Evolutionary conservation across 1,139 yeast genomes (phyloP).

Genomic region (Candida sp.): DNA sequence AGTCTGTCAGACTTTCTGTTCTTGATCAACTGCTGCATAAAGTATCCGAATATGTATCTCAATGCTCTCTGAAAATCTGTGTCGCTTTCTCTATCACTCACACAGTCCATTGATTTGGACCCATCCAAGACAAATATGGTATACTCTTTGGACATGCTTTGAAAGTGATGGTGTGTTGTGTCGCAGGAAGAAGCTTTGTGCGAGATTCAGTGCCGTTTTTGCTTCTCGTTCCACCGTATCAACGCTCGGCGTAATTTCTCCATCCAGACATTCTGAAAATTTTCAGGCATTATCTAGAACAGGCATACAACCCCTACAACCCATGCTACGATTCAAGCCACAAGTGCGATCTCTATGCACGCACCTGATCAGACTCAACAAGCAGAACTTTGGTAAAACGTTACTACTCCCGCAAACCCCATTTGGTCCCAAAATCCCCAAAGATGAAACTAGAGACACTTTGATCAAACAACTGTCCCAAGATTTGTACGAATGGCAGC

Average conservation of each 20-base stretch:
- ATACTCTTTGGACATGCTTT: conserved; percentile 35
- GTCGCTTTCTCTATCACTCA: not conserved
- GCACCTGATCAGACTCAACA: conserved; percentile 4
- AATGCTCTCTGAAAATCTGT: conserved; percentile 9
- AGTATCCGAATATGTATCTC: conserved; percentile 8
- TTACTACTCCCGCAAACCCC: conserved; percentile 44
- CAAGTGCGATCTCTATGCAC: conserved; percentile 8
- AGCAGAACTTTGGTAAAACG: conserved; percentile 31
- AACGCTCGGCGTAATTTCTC: not conserved
- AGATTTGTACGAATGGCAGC: conserved; percentile 41
- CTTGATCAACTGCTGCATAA: conserved; percentile 14
- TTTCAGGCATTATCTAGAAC: not conserved
- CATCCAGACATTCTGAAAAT: not conserved
- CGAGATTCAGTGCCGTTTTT: not conserved
- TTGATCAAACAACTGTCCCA: conserved; percentile 32
- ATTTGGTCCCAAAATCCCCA: conserved; percentile 48
- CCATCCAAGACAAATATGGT: conserved; percentile 47
- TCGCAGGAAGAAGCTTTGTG: not conserved
- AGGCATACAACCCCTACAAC: no score
- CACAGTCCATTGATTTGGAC: conserved; percentile 11
- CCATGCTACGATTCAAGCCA: conserved; percentile 10
- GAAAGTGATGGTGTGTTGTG: not conserved
- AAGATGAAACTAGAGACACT: conserved; percentile 25
- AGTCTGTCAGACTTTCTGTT: conserved; percentile 16
- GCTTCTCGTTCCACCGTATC: not conserved